Percentiles rank a stretch among this genome's conserved stretches.
Conservation (phyloP, 495 filamentous ascomycete species). For the Xylaria scruposa region DNA sequence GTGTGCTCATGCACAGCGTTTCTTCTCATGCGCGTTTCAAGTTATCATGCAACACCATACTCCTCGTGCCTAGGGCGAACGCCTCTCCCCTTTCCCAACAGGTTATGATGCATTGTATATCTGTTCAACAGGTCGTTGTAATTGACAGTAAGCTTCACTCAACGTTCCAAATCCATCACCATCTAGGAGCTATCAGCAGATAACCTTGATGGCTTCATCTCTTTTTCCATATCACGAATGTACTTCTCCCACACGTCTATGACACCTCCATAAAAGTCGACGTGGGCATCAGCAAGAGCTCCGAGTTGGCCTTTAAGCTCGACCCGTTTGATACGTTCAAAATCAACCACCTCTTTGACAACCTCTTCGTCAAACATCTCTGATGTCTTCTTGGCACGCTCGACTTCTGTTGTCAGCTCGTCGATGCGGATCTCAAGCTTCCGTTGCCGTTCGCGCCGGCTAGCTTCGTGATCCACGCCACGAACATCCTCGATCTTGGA, state of each 20-base stretch:
- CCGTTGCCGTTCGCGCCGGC: slow-evolving; percentile 80
- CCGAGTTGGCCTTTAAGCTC: slow-evolving; percentile 91
- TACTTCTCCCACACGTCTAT: slow-evolving; percentile 90
- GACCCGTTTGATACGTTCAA: slow-evolving; percentile 92
- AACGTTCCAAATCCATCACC: not conserved
- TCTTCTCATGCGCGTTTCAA: not conserved
- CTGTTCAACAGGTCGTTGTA: not conserved
- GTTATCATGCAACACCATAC: not conserved
- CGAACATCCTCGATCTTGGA: slow-evolving; percentile 96
- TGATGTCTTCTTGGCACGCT: slow-evolving; percentile 78
- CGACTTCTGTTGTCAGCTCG: slow-evolving; percentile 85
- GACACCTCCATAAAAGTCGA: slow-evolving; percentile 81
- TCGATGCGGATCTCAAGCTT: slow-evolving; percentile 93
- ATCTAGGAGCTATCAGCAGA: slow-evolving; percentile 14
- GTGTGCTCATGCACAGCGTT: not conserved
- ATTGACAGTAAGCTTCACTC: not conserved
- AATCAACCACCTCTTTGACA: slow-evolving; percentile 87
- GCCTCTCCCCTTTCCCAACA: not conserved
- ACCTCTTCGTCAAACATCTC: slow-evolving; percentile 96
- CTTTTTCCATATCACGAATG: slow-evolving; percentile 83
- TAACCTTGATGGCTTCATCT: slow-evolving; percentile 42
- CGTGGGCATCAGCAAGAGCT: slow-evolving; percentile 81
- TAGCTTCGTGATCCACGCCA: slow-evolving; percentile 94
- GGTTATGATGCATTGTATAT: not conserved
- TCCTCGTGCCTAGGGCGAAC: not conserved